Evolutionary conservation across 2,329 filamentous ascomycete genomes (phyloP).

Genomic region (Aspergillus japonicus): DNA sequence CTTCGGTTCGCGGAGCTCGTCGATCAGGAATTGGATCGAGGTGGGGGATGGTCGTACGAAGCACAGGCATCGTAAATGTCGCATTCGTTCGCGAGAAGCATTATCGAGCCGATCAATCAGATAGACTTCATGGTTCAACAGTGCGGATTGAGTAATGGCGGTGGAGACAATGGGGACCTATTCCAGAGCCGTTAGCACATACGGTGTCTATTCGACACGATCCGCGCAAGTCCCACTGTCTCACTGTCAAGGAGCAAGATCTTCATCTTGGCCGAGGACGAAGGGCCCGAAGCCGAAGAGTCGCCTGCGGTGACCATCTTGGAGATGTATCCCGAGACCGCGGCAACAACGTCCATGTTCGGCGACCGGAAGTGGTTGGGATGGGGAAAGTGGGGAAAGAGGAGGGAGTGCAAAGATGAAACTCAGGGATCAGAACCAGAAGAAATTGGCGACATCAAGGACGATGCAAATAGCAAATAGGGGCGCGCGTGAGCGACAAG

Average conservation of each 20-base stretch:
- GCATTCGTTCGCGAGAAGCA: slow-evolving; percentile 89
- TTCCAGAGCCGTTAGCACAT: slow-evolving; percentile 19
- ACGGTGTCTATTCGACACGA: slow-evolving; percentile 1
- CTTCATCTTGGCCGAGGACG: slow-evolving; percentile 90
- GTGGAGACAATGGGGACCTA: slow-evolving; percentile 88
- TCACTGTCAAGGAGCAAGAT: slow-evolving; percentile 90
- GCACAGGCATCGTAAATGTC: slow-evolving; percentile 88
- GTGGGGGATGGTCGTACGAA: slow-evolving; percentile 90
- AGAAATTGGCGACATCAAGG: neutral
- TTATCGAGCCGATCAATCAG: slow-evolving; percentile 96
- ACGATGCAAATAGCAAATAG: too few species aligned
- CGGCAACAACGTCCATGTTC: slow-evolving; percentile 89
- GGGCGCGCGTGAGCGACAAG: too few species aligned
- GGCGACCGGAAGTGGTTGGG: slow-evolving; percentile 3
- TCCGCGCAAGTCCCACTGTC: slow-evolving; percentile 62
- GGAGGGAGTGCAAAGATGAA: neutral
- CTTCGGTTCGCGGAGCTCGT: slow-evolving; percentile 92
- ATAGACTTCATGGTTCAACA: slow-evolving; percentile 96
- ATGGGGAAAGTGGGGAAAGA: neutral
- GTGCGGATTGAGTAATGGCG: slow-evolving; percentile 88
- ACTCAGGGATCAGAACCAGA: neutral
- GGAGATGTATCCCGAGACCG: slow-evolving; percentile 89
- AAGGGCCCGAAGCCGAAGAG: slow-evolving; percentile 53
- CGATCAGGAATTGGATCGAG: slow-evolving; percentile 89
- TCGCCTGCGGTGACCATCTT: slow-evolving; percentile 92